A percentile compares a stretch with the other conserved stretches of the same genome.
These are phyloP conservation scores for Septoria linicola DNA, from an alignment of 2,329 filamentous ascomycete species.

Conservation along the genomic window DNA sequence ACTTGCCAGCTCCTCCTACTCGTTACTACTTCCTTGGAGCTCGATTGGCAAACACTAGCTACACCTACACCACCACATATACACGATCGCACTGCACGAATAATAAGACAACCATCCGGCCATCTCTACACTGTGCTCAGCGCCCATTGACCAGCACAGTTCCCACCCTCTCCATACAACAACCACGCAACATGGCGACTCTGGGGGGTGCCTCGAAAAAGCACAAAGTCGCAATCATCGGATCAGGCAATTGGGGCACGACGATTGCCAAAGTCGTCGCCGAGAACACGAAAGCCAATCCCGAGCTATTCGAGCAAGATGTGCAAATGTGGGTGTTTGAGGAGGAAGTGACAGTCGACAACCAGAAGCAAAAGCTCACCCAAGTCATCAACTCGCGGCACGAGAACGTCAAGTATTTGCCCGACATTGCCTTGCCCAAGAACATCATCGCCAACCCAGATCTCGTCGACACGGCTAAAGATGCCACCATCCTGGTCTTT, in stretches of 20 bases:
- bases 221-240: conserved; percentile 91
- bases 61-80: too few relatives aligned
- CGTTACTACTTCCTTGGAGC: too few relatives aligned
- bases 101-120: too few relatives aligned
- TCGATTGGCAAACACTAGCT: too few relatives aligned
- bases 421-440: conserved; percentile 75
- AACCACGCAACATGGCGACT: conserved; percentile 44
- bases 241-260: conserved; percentile 97
- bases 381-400: conserved; percentile 85
- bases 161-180: too few relatives aligned
- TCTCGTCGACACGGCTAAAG: conserved; percentile 73
- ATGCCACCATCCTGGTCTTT: conserved; percentile 88
- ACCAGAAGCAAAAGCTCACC: conserved; percentile 84
- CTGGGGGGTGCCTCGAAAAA: conserved; percentile 61
- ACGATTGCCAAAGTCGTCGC: conserved; percentile 96
- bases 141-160: too few relatives aligned
- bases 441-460: conserved; percentile 86
- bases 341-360: conserved; percentile 77
- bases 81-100: too few relatives aligned
- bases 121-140: too few relatives aligned
- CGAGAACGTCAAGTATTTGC: conserved; percentile 98
- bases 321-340: conserved; percentile 99
- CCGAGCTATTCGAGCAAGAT: conserved; percentile 77
- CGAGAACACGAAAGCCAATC: conserved; percentile 79
- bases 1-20: too few relatives aligned